Percentiles rank a stretch among this genome's conserved stretches.
phyloP scores from a whole-genome alignment of 176 grass and related monocot genomes.

The Tillandsia fasciculata region DNA sequence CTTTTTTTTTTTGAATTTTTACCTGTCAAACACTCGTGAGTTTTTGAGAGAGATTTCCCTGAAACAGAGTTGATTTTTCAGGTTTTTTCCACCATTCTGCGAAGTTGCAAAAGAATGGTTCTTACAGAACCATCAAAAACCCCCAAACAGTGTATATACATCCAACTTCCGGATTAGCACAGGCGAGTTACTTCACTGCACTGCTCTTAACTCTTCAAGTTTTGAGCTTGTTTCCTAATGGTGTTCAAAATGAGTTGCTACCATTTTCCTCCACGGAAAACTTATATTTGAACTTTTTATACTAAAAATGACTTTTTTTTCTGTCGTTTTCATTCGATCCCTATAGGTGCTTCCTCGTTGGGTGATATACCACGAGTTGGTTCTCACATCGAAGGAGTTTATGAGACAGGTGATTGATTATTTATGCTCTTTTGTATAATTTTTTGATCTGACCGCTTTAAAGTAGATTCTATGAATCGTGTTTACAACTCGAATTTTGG shows the following conservation, averaged over 20 bases:
- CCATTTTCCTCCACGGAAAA: background rate
- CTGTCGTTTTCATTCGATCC: background rate
- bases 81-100: conserved; percentile 94
- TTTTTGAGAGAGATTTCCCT: background rate
- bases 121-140: conserved; percentile 84
- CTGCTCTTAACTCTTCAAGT: background rate
- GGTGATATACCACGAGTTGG: conserved; percentile 81
- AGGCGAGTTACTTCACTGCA: conserved; percentile 33
- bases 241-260: background rate
- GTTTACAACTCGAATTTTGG: background rate
- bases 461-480: conserved; percentile 4
- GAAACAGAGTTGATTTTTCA: conserved; percentile 15
- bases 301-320: background rate
- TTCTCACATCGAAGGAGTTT: conserved; percentile 85
- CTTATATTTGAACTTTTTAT: background rate
- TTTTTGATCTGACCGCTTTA: background rate
- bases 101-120: conserved; percentile 79
- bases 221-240: background rate
- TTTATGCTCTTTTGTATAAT: conserved; percentile 2
- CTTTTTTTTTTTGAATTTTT: background rate
- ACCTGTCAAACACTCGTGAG: background rate
- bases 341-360: conserved; percentile 66
- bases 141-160: conserved; percentile 79
- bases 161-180: conserved; percentile 80
- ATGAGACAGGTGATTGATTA: conserved; percentile 69